Percentiles rank a stretch among this genome's conserved stretches.
phyloP scores from a whole-genome alignment of 495 filamentous ascomycete species.

The Pyrenula aspistea region DNA sequence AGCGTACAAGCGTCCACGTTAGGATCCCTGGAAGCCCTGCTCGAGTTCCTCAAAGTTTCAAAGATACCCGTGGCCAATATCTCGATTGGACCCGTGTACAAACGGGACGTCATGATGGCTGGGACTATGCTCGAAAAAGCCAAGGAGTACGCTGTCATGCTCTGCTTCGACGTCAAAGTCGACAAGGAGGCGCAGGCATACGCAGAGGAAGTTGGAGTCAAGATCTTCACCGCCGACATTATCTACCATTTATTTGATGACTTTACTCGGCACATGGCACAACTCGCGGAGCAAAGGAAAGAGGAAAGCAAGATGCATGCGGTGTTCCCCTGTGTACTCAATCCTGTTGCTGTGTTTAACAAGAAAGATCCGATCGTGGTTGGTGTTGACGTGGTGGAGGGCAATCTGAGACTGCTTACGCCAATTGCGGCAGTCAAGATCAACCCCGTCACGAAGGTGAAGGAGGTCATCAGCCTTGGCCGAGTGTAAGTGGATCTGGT shows the following conservation, averaged over 20 bases:
- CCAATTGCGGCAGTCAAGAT: conserved; percentile 76
- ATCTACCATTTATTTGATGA: conserved; percentile 98
- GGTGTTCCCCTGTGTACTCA: conserved; percentile 91
- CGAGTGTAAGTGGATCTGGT: conserved; percentile 69
- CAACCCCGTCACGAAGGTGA: conserved; percentile 64
- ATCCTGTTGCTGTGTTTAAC: conserved; percentile 90
- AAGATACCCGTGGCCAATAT: conserved; percentile 98
- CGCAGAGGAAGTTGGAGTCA: conserved; percentile 89
- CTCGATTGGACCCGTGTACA: conserved; percentile 94
- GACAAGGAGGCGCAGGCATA: conserved; percentile 91
- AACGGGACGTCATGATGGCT: conserved; percentile 95
- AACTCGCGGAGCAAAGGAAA: conserved; percentile 78
- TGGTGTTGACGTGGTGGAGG: conserved; percentile 90
- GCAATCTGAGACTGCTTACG: conserved; percentile 71
- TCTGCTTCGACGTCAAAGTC: conserved; percentile 98
- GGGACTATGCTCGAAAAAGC: conserved; percentile 95
- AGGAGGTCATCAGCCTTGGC: conserved; percentile 73
- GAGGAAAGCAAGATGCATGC: conserved; percentile 91
- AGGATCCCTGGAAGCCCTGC: conserved; percentile 88
- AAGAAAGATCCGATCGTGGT: conserved; percentile 95
- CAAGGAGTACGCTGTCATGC: conserved; percentile 94
- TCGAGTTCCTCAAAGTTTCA: conserved; percentile 86
- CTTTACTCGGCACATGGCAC: conserved; percentile 88
- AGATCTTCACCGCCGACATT: conserved; percentile 97
- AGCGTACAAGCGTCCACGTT: conserved; percentile 95